Evolutionary conservation across 805 yeast species (phyloP).

Genomic region (Naumovozyma dairenensis): DNA sequence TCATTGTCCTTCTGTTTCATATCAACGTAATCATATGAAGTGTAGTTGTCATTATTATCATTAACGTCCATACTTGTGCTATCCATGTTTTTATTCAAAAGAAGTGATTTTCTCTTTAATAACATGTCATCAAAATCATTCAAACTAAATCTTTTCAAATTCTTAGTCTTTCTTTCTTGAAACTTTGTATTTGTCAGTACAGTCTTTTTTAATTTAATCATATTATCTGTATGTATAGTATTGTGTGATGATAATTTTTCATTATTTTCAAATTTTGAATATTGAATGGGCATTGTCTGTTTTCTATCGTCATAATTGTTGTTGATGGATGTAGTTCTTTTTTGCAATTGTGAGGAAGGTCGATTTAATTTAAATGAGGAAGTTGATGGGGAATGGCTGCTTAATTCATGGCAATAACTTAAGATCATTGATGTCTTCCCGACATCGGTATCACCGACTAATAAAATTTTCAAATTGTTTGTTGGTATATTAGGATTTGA

Average conservation of each 20-base stretch:
- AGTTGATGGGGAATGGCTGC: too few relatives aligned
- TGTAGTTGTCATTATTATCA: slow-evolving; percentile 5
- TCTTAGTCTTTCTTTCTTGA: not conserved
- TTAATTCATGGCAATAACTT: slow-evolving; percentile 33
- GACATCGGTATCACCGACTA: slow-evolving; percentile 39
- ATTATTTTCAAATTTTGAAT: not conserved
- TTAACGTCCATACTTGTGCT: slow-evolving; percentile 3
- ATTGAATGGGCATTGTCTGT: slow-evolving; percentile 1
- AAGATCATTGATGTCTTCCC: slow-evolving; percentile 40
- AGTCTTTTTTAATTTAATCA: slow-evolving; percentile 1
- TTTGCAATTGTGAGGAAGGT: slow-evolving; percentile 2
- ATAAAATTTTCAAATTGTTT: slow-evolving; percentile 9
- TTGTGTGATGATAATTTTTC: slow-evolving; percentile 1
- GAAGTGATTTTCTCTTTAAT: slow-evolving; percentile 12
- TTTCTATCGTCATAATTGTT: slow-evolving; percentile 3
- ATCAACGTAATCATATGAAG: not conserved
- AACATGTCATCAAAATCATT: slow-evolving; percentile 28
- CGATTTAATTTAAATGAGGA: slow-evolving; percentile 12
- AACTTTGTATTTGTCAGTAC: slow-evolving; percentile 2
- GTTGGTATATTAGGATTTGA: too few relatives aligned
- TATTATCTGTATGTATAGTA: not conserved
- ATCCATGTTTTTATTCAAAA: not conserved
- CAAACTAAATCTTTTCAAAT: slow-evolving; percentile 23
- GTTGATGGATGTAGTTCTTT: slow-evolving; percentile 1
- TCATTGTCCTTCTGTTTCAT: slow-evolving; percentile 3